Evolutionary conservation across 2,329 filamentous ascomycete genomes (phyloP), one percentile per base, ranked within the genome.

Genomic region (Plenodomus tracheiphilus): DNA sequence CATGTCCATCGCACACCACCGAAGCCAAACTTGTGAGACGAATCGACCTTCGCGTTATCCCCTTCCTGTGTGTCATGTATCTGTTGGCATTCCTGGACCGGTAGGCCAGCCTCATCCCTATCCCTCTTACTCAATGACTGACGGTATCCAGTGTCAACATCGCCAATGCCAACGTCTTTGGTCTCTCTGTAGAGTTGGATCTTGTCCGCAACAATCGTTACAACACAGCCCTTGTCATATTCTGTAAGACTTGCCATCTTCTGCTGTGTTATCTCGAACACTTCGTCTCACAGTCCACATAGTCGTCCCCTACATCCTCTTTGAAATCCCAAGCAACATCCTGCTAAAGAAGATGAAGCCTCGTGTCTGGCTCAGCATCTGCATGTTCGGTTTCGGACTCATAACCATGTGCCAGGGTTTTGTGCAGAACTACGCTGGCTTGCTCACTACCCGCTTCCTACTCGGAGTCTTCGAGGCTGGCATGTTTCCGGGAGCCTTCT

Each of bases 381-480:
- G 92, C 75, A 96, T 96, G 87, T 88, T 93, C 56, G 75, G 84
- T 49, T 97, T 96, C 59, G 89, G 90, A 9, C 75, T 95, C 18
- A 60, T 64, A 41, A 54, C 48, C 16, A 78, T 89, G 32, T 81
- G 85, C 60, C 89, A 95, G 73, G 91, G 91, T 1, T 73, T 96
- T 6, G 87, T 91, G 2, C 77, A 84, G 51, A 95, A 84, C 65
- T 97, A 92, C 74, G 76, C 79, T 35, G 90, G 91, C 1, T 77
- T 97, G 15, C 79, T 96, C 41, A 80, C 85, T 0, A 91, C 89
- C 2, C 83, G 72, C 21, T 96, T 96, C 78, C 93, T 97, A 70
- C 80, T 97, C 1, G 92, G 92, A 8, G 49, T 82, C 1, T 77
- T 77, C 47, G 78, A 76, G 44, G 70, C 75, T 0, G 77, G 77